phyloP scores from a whole-genome alignment of 2,329 filamentous ascomycete species.

The Sclerotinia minor region DNA sequence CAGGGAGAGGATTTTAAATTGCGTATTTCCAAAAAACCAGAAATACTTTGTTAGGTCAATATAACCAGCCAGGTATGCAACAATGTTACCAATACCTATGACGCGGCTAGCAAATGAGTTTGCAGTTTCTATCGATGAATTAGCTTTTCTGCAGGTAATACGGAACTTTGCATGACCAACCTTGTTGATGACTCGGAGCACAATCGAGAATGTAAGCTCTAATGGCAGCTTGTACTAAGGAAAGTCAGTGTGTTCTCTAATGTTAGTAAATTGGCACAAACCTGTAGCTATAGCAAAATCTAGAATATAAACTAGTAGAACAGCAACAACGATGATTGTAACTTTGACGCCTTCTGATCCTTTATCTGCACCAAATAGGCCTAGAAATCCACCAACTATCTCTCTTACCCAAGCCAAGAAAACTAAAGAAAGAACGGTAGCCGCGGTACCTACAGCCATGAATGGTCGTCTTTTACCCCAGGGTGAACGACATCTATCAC shows the following conservation, averaged over 20 bases:
- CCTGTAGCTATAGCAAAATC: constrained; percentile 95
- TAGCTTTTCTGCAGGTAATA: background rate
- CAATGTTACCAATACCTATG: constrained; percentile 84
- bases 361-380: constrained; percentile 69
- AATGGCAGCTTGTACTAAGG: constrained; percentile 79
- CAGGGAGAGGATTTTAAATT: constrained; percentile 90
- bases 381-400: constrained; percentile 65
- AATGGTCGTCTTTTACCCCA: constrained; percentile 83
- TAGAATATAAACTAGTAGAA: constrained; percentile 83
- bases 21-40: constrained; percentile 79
- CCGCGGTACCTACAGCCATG: constrained; percentile 68
- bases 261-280: constrained; percentile 44
- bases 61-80: constrained; percentile 87
- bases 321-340: constrained; percentile 73
- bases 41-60: constrained; percentile 72
- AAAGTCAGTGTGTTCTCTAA: constrained; percentile 25
- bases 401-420: constrained; percentile 74
- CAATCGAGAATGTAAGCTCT: constrained; percentile 93
- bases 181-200: constrained; percentile 86
- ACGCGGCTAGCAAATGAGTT: constrained; percentile 93
- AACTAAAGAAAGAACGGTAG: constrained; percentile 67
- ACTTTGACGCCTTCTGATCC: constrained; percentile 64
- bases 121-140: constrained; percentile 52
- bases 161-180: constrained; percentile 31
- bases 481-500: constrained; percentile 70